These are phyloP conservation scores for Eudorina sp. DNA, from an alignment of 139 green algal species.

Conservation along the genomic window DNA sequence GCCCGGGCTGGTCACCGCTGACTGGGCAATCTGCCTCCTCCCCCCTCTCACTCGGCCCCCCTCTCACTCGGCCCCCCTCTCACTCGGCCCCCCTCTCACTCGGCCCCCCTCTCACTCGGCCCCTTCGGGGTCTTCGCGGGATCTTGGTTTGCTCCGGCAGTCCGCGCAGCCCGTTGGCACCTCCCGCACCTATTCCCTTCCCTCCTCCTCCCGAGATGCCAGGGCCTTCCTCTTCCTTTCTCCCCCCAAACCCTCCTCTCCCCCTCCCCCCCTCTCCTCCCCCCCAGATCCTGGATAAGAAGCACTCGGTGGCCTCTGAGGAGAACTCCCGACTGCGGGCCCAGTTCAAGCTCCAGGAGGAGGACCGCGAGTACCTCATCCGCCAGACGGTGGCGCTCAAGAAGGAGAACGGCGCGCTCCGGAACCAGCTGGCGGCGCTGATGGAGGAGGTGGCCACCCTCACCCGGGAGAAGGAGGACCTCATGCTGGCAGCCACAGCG, in stretches of 20 bases:
- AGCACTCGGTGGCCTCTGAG: constrained; percentile 53
- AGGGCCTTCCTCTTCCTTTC: neutral
- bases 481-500: constrained; percentile 5
- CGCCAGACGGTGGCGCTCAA: constrained; percentile 57
- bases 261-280: too few species aligned
- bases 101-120: too few species aligned
- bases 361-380: constrained; percentile 62
- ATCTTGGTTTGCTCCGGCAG: too few species aligned
- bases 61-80: too few species aligned
- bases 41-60: too few species aligned
- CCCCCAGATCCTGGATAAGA: constrained; percentile 50
- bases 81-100: too few species aligned
- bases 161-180: too few species aligned
- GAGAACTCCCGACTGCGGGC: constrained; percentile 48
- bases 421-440: constrained; percentile 40
- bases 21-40: too few species aligned
- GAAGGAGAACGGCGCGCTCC: constrained; percentile 56
- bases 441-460: constrained; percentile 14
- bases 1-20: too few species aligned
- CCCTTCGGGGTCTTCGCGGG: too few species aligned
- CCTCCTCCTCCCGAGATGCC: neutral
- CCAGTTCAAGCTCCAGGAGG: constrained; percentile 61
- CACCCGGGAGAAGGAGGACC: constrained; percentile 30
- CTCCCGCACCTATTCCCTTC: neutral
- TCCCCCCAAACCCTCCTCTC: neutral